Evolutionary conservation across 2,329 filamentous ascomycete genomes (phyloP).

Genomic region (Xylaria digitata): DNA sequence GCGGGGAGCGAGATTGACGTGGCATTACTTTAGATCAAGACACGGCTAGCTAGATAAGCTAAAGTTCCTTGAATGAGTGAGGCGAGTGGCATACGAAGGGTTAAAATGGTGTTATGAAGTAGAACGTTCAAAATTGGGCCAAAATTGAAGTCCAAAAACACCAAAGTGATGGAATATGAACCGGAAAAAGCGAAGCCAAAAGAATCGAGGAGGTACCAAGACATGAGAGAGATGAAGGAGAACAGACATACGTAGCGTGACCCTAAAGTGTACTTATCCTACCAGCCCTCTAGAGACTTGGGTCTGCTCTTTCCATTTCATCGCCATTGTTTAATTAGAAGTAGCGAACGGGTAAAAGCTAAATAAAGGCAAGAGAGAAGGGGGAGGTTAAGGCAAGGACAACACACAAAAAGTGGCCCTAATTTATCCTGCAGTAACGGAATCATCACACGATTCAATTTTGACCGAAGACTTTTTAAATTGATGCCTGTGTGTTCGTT

Average conservation of each 20-base stretch:
- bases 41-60: background rate
- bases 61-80: constrained; percentile 12
- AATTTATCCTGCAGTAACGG: background rate
- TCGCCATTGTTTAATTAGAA: background rate
- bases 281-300: background rate
- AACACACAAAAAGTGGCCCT: constrained; percentile 19
- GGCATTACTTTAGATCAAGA: constrained; percentile 36
- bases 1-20: constrained; percentile 32
- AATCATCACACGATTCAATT: background rate
- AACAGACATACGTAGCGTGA: background rate
- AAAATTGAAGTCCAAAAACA: constrained; percentile 50
- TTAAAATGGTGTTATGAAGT: constrained; percentile 33
- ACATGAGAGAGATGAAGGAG: constrained; percentile 6
- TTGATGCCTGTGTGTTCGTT: background rate
- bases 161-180: constrained; percentile 43
- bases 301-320: constrained; percentile 23
- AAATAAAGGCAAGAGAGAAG: constrained; percentile 9
- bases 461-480: background rate
- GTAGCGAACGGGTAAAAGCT: constrained; percentile 6
- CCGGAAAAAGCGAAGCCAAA: constrained; percentile 37
- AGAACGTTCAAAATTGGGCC: constrained; percentile 44
- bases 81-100: constrained; percentile 28
- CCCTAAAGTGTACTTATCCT: background rate
- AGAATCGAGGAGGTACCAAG: constrained; percentile 33
- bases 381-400: constrained; percentile 15